Evolutionary conservation across 1,284 basidiomycete species (phyloP).

Genomic region (Tranzscheliella williamsii): DNA sequence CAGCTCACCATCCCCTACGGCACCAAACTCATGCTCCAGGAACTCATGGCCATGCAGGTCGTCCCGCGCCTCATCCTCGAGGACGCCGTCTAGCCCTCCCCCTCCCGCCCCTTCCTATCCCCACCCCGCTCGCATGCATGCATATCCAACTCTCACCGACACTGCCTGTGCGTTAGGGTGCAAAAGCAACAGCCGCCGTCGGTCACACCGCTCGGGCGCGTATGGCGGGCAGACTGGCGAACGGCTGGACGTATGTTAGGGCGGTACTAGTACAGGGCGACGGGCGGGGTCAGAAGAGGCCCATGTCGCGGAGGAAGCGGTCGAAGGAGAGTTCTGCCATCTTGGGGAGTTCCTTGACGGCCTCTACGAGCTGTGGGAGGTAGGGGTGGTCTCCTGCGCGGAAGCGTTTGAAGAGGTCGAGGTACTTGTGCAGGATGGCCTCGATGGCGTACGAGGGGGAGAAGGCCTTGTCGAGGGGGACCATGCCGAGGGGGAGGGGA

Average conservation of each 20-base stretch:
- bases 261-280: too few relatives aligned
- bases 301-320: conserved; percentile 24
- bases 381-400: conserved; percentile 45
- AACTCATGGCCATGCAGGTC: conserved; percentile 69
- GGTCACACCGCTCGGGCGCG: too few relatives aligned
- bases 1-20: conserved; percentile 98
- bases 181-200: too few relatives aligned
- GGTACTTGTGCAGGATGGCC: conserved; percentile 45
- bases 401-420: conserved; percentile 44
- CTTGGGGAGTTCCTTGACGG: conserved; percentile 43
- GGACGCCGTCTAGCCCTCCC: conserved; percentile 24
- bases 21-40: conserved; percentile 94
- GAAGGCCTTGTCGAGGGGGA: conserved; percentile 29
- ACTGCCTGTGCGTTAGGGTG: too few relatives aligned
- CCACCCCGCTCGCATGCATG: too few relatives aligned
- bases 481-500: not conserved
- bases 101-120: too few relatives aligned
- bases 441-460: conserved; percentile 34
- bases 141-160: too few relatives aligned
- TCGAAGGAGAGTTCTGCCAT: conserved; percentile 38
- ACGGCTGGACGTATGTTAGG: too few relatives aligned
- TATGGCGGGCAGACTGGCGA: too few relatives aligned
- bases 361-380: conserved; percentile 31
- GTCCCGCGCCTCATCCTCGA: conserved; percentile 63
- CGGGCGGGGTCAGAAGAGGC: too few relatives aligned